A percentile compares a stretch with the other conserved stretches of the same genome.
These are phyloP conservation scores for Zalaria obscura DNA, from an alignment of 2,329 filamentous ascomycete genomes.

Conservation along the genomic window DNA sequence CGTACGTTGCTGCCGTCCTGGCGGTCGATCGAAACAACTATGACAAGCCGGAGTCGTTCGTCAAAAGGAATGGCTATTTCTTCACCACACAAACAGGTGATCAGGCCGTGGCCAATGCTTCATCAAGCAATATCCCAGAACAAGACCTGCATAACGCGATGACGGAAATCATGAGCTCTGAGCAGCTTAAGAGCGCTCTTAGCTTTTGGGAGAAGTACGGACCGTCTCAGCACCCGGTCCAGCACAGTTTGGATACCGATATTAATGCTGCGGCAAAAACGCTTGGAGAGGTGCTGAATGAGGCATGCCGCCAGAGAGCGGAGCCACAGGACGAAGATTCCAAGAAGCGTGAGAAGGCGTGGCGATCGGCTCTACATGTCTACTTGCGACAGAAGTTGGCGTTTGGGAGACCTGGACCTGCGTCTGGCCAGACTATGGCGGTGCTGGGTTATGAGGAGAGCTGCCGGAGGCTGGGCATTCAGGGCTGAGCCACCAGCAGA, in stretches of 20 bases:
- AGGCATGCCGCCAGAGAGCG: neutral
- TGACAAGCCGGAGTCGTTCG: conserved; percentile 40
- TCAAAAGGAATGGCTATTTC: conserved; percentile 42
- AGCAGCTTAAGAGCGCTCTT: neutral
- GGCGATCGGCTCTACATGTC: conserved; percentile 30
- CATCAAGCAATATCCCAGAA: neutral
- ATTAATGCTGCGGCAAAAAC: neutral
- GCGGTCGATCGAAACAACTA: conserved; percentile 43
- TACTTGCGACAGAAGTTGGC: conserved; percentile 44
- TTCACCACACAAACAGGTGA: conserved; percentile 23
- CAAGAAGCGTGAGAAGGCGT: conserved; percentile 9
- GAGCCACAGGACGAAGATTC: conserved; percentile 5
- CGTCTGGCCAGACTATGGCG: conserved; percentile 37
- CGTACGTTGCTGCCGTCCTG: conserved; percentile 38
- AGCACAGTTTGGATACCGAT: conserved; percentile 1
- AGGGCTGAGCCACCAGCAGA: too few relatives aligned
- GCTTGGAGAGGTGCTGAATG: neutral
- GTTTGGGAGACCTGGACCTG: conserved; percentile 38
- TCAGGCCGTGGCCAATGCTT: neutral
- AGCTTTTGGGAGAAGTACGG: too few relatives aligned
- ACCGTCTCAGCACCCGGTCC: neutral
- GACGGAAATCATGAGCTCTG: conserved; percentile 1
- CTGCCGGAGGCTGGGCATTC: conserved; percentile 19
- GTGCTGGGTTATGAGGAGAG: conserved; percentile 41
- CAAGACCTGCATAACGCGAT: neutral